Evolutionary conservation across 2,329 filamentous ascomycete genomes (phyloP).

Genomic region (Cladosporium velox): DNA sequence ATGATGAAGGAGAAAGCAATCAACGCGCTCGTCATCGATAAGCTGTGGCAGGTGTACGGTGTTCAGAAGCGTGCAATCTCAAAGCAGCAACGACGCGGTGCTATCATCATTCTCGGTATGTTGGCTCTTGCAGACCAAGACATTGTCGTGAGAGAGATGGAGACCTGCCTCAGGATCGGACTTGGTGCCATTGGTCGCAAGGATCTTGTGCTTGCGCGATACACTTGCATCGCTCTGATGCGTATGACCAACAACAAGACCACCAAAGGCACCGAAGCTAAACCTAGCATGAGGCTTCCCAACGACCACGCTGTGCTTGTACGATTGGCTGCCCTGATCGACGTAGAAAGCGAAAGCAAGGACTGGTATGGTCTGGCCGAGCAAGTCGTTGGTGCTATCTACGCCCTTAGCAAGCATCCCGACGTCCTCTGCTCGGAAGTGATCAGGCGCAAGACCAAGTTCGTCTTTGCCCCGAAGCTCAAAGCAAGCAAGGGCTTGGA

Average conservation of each 20-base stretch:
- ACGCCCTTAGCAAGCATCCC: slow-evolving; percentile 88
- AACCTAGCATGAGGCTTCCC: slow-evolving; percentile 71
- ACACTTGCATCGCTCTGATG: slow-evolving; percentile 88
- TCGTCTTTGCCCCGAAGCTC: slow-evolving; percentile 67
- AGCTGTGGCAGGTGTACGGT: slow-evolving; percentile 97
- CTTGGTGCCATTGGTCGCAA: slow-evolving; percentile 76
- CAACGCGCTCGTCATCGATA: slow-evolving; percentile 80
- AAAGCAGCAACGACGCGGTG: slow-evolving; percentile 81
- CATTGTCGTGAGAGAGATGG: slow-evolving; percentile 92
- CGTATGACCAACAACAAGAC: slow-evolving; percentile 85
- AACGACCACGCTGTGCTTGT: slow-evolving; percentile 89
- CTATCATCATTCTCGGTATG: slow-evolving; percentile 97
- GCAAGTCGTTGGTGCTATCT: slow-evolving; percentile 94
- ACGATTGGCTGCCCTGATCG: slow-evolving; percentile 79
- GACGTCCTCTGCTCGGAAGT: slow-evolving; percentile 92
- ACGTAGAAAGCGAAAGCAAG: slow-evolving; percentile 83
- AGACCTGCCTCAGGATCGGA: slow-evolving; percentile 88
- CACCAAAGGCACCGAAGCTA: slow-evolving; percentile 68
- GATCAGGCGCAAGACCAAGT: slow-evolving; percentile 79
- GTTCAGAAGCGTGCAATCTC: slow-evolving; percentile 93
- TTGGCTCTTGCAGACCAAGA: slow-evolving; percentile 88
- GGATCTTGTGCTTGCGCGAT: slow-evolving; percentile 88
- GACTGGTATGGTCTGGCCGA: slow-evolving; percentile 94
- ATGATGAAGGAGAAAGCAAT: slow-evolving; percentile 97
- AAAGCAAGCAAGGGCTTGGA: slow-evolving; percentile 34